Base-by-base conservation (phyloP, 257 asterid genomes). In the Haberlea rhodopensis region DNA sequence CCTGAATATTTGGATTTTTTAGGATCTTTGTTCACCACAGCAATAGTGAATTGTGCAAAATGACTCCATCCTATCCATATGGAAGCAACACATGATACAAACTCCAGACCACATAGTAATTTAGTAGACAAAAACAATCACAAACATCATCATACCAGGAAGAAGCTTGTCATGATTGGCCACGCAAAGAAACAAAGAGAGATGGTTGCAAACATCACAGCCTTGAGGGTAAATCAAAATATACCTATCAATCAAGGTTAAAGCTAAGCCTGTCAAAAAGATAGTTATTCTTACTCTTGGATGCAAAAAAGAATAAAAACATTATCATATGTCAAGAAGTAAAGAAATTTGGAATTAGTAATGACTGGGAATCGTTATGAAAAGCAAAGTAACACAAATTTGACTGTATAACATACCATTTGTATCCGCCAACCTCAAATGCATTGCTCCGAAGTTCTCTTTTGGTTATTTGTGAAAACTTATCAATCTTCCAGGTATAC, bases 91-190 rank as follows among this genome's bases (percentile, higher is more conserved):
- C 29, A 59, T 61, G 13, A 58, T 65, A 65, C 8, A 55, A 15
- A 63, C 27, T 58, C 55, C 70, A 26, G 60, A 54, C 23, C 3
- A 58, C 19, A 62, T 29, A 64, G 55, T 45, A 10, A 52, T 31
- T 45, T 23, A 28, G 29, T 43, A 28, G 5, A 49, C 31, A 1
- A 6, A 58, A 23, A 28, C 68, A 25, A 26, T 25, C 40, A 29
- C 22, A 19, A 55, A 32, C 66, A 60, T 49, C 59, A 66, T 29
- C 76, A 55, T 65, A 87, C 98, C 98, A 59, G 96, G 98, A 63
- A 87, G 94, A 82, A 91, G 98, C 82, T 91, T 85, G 78, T 91
- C 96, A 75, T 91, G 98, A 82, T 89, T 84, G 25, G 96, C 98
- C 71, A 91, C 96, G 63, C 98, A 91, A 40, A 91, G 92, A 82